Evolutionary conservation across 1,284 basidiomycete species (phyloP), one percentile per base, ranked within the genome.

Genomic region (Apiotrichum siamense): DNA sequence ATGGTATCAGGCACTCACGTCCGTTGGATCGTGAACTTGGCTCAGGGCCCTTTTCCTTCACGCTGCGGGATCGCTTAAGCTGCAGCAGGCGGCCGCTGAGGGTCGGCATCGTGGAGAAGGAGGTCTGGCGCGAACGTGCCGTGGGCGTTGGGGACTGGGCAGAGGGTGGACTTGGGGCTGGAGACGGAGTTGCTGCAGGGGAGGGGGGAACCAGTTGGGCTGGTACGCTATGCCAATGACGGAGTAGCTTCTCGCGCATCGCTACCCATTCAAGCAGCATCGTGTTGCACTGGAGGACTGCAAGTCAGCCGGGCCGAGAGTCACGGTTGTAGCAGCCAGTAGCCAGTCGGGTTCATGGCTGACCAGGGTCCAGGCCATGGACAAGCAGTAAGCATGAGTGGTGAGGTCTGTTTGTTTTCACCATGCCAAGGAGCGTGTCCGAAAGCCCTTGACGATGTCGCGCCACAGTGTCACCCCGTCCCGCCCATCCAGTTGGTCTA

Each of bases 181-280:
- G 17, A 20, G 27, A 43, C n/a, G 9, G n/a, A n/a, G n/a, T n/a
- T n/a, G n/a, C n/a, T n/a, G n/a, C n/a, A n/a, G n/a, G n/a, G n/a
- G n/a, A n/a, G n/a, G n/a, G n/a, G n/a, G n/a, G n/a, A n/a, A n/a
- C n/a, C n/a, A 43, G 41, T 12, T 43, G 27, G 10, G 27, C 27
- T 10, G 41, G 41, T 17, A 43, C 27, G 4, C 41, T 26, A 7
- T 29, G 15, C 41, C 41, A 43, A 18, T 43, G 41, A 4, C 29
- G 27, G 10, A 43, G 41, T 4, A 43, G 41, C 2, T 29, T 26
- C 27, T 43, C 41, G 20, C 41, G 41, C 41, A 43, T 43, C 27
- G 41, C 41, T 4, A 43, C 41, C 41, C 41, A 43, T 13, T 43
- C 41, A 12, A 43, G 41, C 11, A 43, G 41, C 41, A 43, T 43